These are phyloP conservation scores for Torrubiellomyces zombiae DNA, from an alignment of 2,329 filamentous ascomycete genomes.

Conservation along the genomic window DNA sequence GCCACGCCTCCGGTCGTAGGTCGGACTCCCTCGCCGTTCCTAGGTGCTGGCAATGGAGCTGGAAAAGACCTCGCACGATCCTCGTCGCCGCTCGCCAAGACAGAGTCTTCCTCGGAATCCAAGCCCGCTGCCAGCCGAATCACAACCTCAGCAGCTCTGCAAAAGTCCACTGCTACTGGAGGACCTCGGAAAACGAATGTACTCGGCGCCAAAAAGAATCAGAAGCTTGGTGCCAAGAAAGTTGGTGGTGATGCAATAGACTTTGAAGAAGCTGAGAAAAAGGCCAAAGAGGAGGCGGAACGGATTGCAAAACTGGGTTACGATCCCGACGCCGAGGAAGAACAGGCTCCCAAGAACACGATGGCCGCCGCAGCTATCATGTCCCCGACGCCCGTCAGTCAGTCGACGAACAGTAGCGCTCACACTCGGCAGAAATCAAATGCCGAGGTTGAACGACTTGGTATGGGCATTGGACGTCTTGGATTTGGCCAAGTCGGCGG, in stretches of 20 bases:
- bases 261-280: conserved; percentile 94
- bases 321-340: conserved; percentile 73
- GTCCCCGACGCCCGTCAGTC: conserved; percentile 59
- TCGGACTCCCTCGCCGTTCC: conserved; percentile 78
- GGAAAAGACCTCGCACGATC: conserved; percentile 60
- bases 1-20: conserved; percentile 68
- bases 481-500: conserved; percentile 77
- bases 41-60: conserved; percentile 52
- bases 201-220: conserved; percentile 69
- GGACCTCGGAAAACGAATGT: conserved; percentile 70
- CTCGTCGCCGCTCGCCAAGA: conserved; percentile 62
- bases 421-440: conserved; percentile 44
- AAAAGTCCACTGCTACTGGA: conserved; percentile 49
- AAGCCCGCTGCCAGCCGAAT: conserved; percentile 52
- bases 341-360: conserved; percentile 27
- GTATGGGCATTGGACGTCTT: conserved; percentile 72
- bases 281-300: conserved; percentile 93
- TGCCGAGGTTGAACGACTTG: conserved; percentile 72
- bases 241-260: conserved; percentile 66
- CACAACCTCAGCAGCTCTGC: conserved; percentile 63
- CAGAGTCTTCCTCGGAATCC: conserved; percentile 34
- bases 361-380: conserved; percentile 44
- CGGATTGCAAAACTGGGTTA: conserved; percentile 91
- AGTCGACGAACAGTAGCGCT: conserved; percentile 39
- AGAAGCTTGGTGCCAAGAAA: conserved; percentile 88